Conservation (phyloP, 768 basidiomycete species). For the Megacollybia marginata region DNA sequence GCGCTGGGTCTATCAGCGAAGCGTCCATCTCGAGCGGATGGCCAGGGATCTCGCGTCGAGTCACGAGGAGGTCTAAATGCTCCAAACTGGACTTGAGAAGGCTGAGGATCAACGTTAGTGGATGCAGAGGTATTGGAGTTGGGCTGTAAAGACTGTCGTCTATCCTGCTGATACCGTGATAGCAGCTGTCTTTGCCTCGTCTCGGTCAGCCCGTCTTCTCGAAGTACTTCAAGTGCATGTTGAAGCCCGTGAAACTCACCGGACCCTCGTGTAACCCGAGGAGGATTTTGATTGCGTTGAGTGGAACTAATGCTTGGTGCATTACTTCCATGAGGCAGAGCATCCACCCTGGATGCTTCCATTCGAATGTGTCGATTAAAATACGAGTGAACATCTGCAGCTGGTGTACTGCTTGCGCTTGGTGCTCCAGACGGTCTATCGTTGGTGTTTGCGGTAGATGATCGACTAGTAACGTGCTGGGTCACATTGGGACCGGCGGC, state of each 20-base stretch:
- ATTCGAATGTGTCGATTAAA: constrained; percentile 11
- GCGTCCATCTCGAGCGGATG: no score
- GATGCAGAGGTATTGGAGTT: neutral
- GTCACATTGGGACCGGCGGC: no score
- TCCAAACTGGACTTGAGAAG: neutral
- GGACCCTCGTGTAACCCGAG: constrained; percentile 5
- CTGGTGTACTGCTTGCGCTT: no score
- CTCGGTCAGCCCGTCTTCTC: constrained; percentile 19
- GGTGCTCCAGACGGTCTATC: no score
- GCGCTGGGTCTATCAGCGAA: no score
- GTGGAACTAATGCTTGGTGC: neutral
- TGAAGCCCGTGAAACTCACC: constrained; percentile 15
- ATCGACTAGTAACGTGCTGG: no score
- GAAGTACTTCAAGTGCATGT: constrained; percentile 24
- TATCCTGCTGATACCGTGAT: constrained; percentile 17
- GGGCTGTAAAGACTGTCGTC: constrained; percentile 3
- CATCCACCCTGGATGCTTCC: constrained; percentile 8
- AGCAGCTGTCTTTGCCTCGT: constrained; percentile 24
- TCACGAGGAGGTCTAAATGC: constrained; percentile 1
- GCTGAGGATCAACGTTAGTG: neutral
- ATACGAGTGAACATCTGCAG: constrained; percentile 11
- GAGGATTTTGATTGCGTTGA: neutral
- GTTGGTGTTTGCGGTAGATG: no score
- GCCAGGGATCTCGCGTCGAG: neutral
- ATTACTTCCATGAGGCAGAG: neutral